A percentile compares a stretch with the other conserved stretches of the same genome.
phyloP scores from a whole-genome alignment of 208 protist species.

The Vickermania spadyakhi region DNA sequence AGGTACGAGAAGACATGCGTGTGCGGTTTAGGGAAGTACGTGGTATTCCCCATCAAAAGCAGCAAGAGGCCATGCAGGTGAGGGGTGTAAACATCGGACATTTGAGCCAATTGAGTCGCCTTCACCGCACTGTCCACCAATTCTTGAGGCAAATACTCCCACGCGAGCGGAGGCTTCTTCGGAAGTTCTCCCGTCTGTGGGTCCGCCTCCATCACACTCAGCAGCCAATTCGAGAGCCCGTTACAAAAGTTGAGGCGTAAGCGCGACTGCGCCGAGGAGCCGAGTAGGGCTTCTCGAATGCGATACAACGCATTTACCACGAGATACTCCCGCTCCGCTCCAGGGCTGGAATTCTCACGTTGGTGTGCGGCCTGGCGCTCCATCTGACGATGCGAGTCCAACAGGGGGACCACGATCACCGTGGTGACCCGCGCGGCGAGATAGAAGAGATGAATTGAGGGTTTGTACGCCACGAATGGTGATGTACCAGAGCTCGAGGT shows the following conservation, averaged over 20 bases:
- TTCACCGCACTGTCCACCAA: constrained; percentile 75
- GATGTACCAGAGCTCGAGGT: background rate
- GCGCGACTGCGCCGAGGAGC: constrained; percentile 20
- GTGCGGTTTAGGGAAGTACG: constrained; percentile 86
- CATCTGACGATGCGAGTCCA: constrained; percentile 53
- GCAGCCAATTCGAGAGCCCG: constrained; percentile 66
- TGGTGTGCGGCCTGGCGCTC: constrained; percentile 39
- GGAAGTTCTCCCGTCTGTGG: constrained; percentile 33
- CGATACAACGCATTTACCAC: constrained; percentile 36
- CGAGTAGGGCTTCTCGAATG: constrained; percentile 55
- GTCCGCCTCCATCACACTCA: constrained; percentile 50
- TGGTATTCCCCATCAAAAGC: constrained; percentile 85
- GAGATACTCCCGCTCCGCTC: constrained; percentile 22
- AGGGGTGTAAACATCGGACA: constrained; percentile 44
- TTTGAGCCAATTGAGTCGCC: constrained; percentile 37
- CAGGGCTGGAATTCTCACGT: constrained; percentile 10
- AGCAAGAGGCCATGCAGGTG: constrained; percentile 78
- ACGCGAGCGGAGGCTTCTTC: constrained; percentile 32
- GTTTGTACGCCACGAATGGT: constrained; percentile 27
- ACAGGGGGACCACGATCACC: constrained; percentile 35
- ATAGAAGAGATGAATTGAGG: constrained; percentile 75
- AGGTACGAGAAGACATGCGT: constrained; percentile 80
- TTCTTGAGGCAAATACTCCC: constrained; percentile 77
- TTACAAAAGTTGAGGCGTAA: constrained; percentile 60
- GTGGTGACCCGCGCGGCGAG: constrained; percentile 45